These are phyloP conservation scores for Tilletia horrida DNA, from an alignment of 1,284 basidiomycete species.

Conservation along the genomic window DNA sequence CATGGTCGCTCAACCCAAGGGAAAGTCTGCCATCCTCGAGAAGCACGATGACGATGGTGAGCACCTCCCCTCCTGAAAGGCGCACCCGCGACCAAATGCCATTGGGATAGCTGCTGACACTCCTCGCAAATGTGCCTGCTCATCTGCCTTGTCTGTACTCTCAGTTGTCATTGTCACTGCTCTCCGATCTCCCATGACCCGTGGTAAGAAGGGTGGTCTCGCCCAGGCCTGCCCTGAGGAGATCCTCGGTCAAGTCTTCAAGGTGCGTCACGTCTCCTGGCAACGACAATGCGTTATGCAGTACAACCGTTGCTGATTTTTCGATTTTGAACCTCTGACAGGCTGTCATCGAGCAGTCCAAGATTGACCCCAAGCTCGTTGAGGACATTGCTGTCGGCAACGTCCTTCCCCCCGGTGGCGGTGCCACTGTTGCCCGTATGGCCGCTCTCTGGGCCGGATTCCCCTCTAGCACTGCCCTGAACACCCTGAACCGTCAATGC, in stretches of 20 bases:
- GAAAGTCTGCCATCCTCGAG: slow-evolving; percentile 22
- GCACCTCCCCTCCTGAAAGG: slow-evolving; percentile 20
- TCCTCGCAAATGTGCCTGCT: too few relatives aligned
- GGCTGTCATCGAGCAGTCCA: slow-evolving; percentile 56
- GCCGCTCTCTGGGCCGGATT: slow-evolving; percentile 88
- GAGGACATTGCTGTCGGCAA: slow-evolving; percentile 74
- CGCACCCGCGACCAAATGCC: too few relatives aligned
- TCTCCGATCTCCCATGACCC: slow-evolving; percentile 83
- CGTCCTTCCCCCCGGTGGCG: slow-evolving; percentile 86
- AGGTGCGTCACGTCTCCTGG: slow-evolving; percentile 19
- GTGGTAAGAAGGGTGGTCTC: slow-evolving; percentile 87
- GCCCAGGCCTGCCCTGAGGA: slow-evolving; percentile 76
- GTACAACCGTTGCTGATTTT: neutral
- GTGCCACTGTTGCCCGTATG: slow-evolving; percentile 87
- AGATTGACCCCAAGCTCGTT: slow-evolving; percentile 74
- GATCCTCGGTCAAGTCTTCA: slow-evolving; percentile 68
- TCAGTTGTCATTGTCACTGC: slow-evolving; percentile 81
- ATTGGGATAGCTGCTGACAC: too few relatives aligned
- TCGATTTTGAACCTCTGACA: neutral
- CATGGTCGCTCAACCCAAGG: slow-evolving; percentile 20
- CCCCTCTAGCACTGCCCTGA: slow-evolving; percentile 64
- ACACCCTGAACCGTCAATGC: slow-evolving; percentile 85
- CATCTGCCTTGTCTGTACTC: too few relatives aligned
- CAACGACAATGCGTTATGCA: neutral
- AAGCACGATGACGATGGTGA: slow-evolving; percentile 54